Evolutionary conservation across 768 basidiomycete species (phyloP), one percentile per base, ranked within the genome.

Genomic region (Xerocomellus chrysenteron): DNA sequence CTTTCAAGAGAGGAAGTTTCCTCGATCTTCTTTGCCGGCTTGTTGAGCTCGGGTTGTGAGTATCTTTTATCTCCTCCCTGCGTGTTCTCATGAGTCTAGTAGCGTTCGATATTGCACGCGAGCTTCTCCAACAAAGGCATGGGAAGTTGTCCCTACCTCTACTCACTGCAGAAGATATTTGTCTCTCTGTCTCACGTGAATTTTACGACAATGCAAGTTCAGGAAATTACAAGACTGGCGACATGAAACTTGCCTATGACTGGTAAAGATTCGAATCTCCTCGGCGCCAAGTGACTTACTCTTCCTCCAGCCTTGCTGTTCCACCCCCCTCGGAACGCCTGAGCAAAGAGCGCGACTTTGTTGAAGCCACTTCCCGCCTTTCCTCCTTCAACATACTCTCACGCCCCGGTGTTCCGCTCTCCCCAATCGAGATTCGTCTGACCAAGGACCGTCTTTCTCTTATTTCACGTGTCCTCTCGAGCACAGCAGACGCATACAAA

Each of bases 171-270:
- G 94, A 98, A 71, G 82, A 87, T 33, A 83, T 96, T 13, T 94
- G 92, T 62, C 74, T 99, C 19, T 70, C 83, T 1, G 85, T 85
- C 42, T 93, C 92, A 4, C 82, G 84, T 46, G 97, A 98, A 74
- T 85, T 97, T 58, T 99, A 98, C 71, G 94, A 98, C 68, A 98
- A 98, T 64, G 90, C 97, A 3, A 86, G 81, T 59, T 89, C 86
- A 1, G 97, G 94, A 6, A 99, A 98, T 65, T 88, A 94, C 68
- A 91, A 92, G 62, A 80, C 82, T 37, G 95, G 96, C 5, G 93
- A 96, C 50, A 98, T 99, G 95, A 96, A 94, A 70, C 77, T 93
- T 47, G 97, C 97, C 1, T 95, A 95, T 71, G 92, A 96, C 55
- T 98, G 97, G 96, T 97, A 70, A 58, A 65, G 39, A 30, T 36